Base-by-base conservation (phyloP, 116 monocot genomes). In the Trichopus zeylanicus region DNA sequence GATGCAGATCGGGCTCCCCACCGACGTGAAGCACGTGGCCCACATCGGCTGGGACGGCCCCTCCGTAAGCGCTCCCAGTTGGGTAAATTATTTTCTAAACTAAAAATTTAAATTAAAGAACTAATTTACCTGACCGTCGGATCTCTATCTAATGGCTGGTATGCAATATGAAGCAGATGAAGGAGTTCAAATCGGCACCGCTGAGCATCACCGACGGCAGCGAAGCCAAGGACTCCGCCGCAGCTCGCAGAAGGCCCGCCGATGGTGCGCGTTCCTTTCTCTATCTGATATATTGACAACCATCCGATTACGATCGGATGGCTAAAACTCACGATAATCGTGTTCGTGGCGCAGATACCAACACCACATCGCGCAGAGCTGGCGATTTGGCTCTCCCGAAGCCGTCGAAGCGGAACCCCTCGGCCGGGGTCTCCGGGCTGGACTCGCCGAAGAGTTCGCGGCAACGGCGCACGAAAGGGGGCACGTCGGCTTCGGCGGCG, bases 21-120 rank as follows among this genome's bases (percentile, higher is more conserved):
- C 89, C 1, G 89, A 89, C 38, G 89, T 89, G 11, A 89, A 84
- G 52, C 89, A 89, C 53, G 89, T 89, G 67, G 89, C 89, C 0
- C 89, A 89, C 59, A 84, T 89, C 46, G 89, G 89, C 2, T 84
- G 77, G 77, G 89, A 85, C 30, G 81, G 73, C 26, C 66, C 82
- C 28, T 59, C 80, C 26, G 31, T 48, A 22, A 70, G 31, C 47
- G 26, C 73, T 2, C 71, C 84, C 12, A 69, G 59, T 49, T 83
- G 78, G 74, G 71, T 74, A 57, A 1, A 15, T 33, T 33, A 16
- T 13, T 42, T 33, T 15, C 29, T 29, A 42, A 3, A 4, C n/a
- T n/a, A 48, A 31, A 9, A 3, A 11, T 7, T 38, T 28, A 4
- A 46, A 30, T 27, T 26, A 46, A 26, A 6, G 32, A 9, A 31